Evolutionary conservation across 768 basidiomycete genomes (phyloP), one percentile per base, ranked within the genome.

Genomic region (Pleurotus ostreatus): DNA sequence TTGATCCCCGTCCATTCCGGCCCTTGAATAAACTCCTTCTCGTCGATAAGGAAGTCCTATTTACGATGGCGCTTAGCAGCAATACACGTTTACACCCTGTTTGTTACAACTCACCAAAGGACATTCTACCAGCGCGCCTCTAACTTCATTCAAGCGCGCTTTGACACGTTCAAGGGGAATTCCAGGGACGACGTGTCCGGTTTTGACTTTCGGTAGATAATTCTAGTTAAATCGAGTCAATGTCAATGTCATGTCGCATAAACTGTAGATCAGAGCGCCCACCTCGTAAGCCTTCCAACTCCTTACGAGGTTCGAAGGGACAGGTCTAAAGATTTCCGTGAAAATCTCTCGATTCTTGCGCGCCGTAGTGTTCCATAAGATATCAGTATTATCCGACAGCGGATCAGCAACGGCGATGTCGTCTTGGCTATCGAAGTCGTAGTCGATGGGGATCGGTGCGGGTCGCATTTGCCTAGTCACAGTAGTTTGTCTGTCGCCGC

Each of bases 31-130:
- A 93, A 83, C 1, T 82, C 83, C 61, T 82, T 84, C 59, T 92
- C 81, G 57, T 92, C 90, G 48, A 90, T 89, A 48, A 94, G 74
- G 79, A 94, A 94, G 68, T 93, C 87, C 89, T 91, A 18, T 49
- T 9, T 49, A 45, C 52, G 23, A n/a, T 18, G 13, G 6, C 18
- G 40, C 13, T 43, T 56, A 60, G 51, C 22, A 18, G 13, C 44
- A 16, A 20, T 0, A 23, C 8, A 8, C 6, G 20, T 6, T 20
- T 11, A 58, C 39, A 1, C 16, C 23, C 23, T 5, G 23, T 25
- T 15, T 30, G 13, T 23, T 2, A 12, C 2, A 2, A 16, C 82
- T 54, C 61, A 91, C 89, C 66, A 92, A 64, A 44, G 89, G 88
- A 62, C 80, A 81, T 62, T 92, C 89, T 1, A 91, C 89, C n/a